Percentiles rank a stretch among this genome's conserved stretches.
Evolutionary conservation across 345 rosid genomes (phyloP).

Genomic region (Melastoma malabathricum): DNA sequence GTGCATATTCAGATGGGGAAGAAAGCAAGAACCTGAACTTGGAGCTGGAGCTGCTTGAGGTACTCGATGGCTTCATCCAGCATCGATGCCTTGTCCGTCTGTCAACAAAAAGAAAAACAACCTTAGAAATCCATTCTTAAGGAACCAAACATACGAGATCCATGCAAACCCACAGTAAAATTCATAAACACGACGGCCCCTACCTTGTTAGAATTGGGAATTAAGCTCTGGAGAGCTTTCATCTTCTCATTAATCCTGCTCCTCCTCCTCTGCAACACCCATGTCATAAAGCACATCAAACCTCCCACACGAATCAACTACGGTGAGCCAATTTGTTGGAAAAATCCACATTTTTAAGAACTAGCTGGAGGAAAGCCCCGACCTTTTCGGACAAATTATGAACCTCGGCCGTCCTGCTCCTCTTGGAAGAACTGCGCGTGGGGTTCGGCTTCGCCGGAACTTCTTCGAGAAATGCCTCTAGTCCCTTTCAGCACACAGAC

Average conservation of each 20-base stretch:
- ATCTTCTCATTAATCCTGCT: constrained; percentile 96
- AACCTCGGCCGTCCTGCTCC: constrained; percentile 93
- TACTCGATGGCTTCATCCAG: constrained; percentile 92
- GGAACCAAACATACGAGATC: background rate
- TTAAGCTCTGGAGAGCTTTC: constrained; percentile 88
- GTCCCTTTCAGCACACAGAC: constrained; percentile 23
- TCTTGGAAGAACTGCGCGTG: constrained; percentile 55
- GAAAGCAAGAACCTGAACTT: constrained; percentile 56
- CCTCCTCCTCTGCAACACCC: constrained; percentile 59
- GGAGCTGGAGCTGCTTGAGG: constrained; percentile 90
- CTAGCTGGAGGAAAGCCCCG: background rate
- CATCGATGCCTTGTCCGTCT: constrained; percentile 97
- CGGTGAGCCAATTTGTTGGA: too few species aligned
- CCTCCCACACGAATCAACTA: too few species aligned
- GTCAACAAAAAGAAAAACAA: constrained; percentile 8
- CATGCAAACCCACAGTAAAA: background rate
- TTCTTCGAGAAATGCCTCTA: constrained; percentile 48
- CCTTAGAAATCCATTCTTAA: background rate
- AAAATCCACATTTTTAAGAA: too few species aligned
- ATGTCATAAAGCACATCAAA: too few species aligned
- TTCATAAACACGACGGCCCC: background rate
- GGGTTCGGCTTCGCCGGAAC: constrained; percentile 29
- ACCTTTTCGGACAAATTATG: constrained; percentile 98
- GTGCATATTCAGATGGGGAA: background rate
- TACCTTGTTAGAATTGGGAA: constrained; percentile 95